Evolutionary conservation across 495 filamentous ascomycete genomes (phyloP).

Genomic region (Rhypophila decipiens): DNA sequence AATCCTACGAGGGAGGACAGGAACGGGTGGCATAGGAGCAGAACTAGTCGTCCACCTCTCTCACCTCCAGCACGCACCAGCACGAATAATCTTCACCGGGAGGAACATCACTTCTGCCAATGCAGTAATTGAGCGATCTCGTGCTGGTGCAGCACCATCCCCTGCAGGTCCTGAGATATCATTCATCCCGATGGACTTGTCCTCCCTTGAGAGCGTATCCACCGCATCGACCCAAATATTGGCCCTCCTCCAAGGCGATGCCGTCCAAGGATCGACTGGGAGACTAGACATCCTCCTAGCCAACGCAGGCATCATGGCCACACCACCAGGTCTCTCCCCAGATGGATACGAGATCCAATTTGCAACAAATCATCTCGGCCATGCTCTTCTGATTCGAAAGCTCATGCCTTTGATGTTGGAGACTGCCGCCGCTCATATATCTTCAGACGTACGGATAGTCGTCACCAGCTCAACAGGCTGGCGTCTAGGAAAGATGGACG

Average conservation of each 20-base stretch:
- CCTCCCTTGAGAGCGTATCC: conserved; percentile 19
- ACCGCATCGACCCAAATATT: conserved; percentile 13
- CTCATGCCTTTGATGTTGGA: conserved; percentile 53
- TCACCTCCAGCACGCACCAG: conserved; percentile 34
- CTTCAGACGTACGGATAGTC: conserved; percentile 39
- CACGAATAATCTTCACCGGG: conserved; percentile 38
- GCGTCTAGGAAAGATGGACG: conserved; percentile 32
- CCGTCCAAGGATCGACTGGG: no score
- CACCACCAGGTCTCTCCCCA: conserved; percentile 43
- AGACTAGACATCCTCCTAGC: conserved; percentile 39
- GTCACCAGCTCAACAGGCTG: conserved; percentile 28
- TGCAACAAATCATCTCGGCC: conserved; percentile 64
- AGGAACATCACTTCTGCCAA: conserved; percentile 17
- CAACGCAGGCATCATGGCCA: conserved; percentile 66
- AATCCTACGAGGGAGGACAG: no score
- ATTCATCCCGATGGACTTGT: conserved; percentile 29
- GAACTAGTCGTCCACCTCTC: conserved; percentile 24
- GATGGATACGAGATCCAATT: conserved; percentile 67
- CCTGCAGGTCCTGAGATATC: neutral
- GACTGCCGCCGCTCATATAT: conserved; percentile 32
- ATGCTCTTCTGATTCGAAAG: conserved; percentile 57
- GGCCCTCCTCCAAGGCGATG: no score
- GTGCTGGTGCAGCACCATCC: neutral
- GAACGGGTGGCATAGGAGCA: conserved; percentile 6
- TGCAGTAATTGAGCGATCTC: neutral